Percentiles rank a stretch among this genome's conserved stretches.
phyloP scores from a whole-genome alignment of 2,329 filamentous ascomycete genomes.

The Rhynchosporium secalis region DNA sequence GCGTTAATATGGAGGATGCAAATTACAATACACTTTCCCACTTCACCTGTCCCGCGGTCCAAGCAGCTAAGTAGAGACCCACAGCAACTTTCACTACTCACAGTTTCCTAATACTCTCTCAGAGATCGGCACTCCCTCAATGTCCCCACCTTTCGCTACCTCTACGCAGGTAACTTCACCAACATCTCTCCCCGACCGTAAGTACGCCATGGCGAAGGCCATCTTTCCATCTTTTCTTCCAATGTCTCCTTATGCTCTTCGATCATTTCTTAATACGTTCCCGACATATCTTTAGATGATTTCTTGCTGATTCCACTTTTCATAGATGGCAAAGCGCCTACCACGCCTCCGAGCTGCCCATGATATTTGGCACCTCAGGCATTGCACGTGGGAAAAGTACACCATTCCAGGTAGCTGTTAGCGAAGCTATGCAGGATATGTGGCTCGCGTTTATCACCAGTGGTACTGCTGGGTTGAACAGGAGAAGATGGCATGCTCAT shows the following conservation, averaged over 20 bases:
- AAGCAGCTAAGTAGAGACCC: constrained; percentile 19
- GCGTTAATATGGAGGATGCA: constrained; percentile 17
- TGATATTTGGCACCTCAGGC: constrained; percentile 24
- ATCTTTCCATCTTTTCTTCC: no score
- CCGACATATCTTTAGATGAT: no score
- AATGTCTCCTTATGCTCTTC: no score
- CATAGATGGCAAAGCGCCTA: constrained; percentile 36
- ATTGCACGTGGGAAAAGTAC: constrained; percentile 25
- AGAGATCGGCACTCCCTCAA: no score
- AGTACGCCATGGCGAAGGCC: no score
- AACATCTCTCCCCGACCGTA: no score
- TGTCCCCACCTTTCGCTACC: no score
- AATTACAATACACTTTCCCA: constrained; percentile 11
- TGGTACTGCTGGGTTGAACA: constrained; percentile 33
- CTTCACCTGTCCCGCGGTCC: constrained; percentile 3
- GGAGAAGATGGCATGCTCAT: constrained; percentile 23
- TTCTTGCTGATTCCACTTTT: no score
- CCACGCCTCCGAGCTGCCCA: constrained; percentile 38
- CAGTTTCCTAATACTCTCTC: no score
- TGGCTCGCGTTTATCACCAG: constrained; percentile 41
- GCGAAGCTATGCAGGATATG: constrained; percentile 36
- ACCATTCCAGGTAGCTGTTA: constrained; percentile 30
- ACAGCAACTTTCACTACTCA: neutral
- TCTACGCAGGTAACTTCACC: no score
- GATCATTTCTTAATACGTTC: no score